Percentiles rank a stretch among this genome's conserved stretches.
These are phyloP conservation scores for Yarrowia bubula DNA, from an alignment of 805 yeast species.

Conservation along the genomic window DNA sequence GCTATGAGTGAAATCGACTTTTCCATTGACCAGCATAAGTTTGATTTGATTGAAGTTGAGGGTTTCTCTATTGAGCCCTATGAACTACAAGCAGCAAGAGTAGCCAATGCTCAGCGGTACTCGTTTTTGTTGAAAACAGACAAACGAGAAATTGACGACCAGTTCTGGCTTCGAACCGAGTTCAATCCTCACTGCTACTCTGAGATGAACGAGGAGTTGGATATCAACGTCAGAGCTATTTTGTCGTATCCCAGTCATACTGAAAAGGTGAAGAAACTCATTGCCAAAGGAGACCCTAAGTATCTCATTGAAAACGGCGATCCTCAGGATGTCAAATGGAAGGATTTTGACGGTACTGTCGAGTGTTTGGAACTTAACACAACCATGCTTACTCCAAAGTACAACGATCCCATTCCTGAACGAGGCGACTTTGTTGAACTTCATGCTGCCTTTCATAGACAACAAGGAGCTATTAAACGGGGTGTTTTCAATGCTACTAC, in stretches of 20 bases:
- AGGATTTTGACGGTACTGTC: constrained; percentile 33
- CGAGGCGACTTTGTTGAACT: constrained; percentile 38
- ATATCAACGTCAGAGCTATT: constrained; percentile 40
- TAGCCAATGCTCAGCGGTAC: constrained; percentile 78
- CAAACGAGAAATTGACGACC: constrained; percentile 35
- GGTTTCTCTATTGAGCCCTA: constrained; percentile 37
- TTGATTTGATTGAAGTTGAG: constrained; percentile 41
- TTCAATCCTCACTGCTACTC: constrained; percentile 43
- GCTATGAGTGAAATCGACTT: constrained; percentile 39
- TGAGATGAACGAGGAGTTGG: constrained; percentile 39
- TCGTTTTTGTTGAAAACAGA: constrained; percentile 54
- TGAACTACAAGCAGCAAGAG: constrained; percentile 33
- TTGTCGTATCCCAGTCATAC: constrained; percentile 38
- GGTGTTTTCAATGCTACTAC: constrained; percentile 36
- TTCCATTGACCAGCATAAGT: constrained; percentile 36
- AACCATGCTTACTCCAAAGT: constrained; percentile 33
- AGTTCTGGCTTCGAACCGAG: constrained; percentile 44
- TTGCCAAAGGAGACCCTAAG: constrained; percentile 18
- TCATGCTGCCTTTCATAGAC: constrained; percentile 39
- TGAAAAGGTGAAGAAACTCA: constrained; percentile 22
- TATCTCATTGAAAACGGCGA: neutral
- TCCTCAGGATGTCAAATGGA: constrained; percentile 29
- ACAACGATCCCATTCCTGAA: constrained; percentile 36
- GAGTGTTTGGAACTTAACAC: constrained; percentile 36
- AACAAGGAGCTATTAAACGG: constrained; percentile 40